Base-by-base conservation (phyloP, 345 rosid genomes). In the Gossypium mustelinum region DNA sequence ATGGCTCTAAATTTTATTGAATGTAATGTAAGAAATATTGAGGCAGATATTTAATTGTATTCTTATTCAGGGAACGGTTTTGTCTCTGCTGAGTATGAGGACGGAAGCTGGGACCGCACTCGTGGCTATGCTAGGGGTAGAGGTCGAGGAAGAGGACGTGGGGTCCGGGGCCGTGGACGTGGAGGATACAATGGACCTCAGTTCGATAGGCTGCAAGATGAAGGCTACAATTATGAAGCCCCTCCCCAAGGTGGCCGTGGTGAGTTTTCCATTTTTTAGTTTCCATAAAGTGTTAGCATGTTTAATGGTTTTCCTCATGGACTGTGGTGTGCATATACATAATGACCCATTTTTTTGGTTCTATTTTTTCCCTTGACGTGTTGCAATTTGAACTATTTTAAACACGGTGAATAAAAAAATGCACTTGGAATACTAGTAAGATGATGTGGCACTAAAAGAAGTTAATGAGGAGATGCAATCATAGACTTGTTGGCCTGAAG, bases 111-210 rank as follows among this genome's bases (percentile, higher is more conserved):
- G 82, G 97, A 91, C 69, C 89, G 77, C 68, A 86, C 86, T 73
- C 91, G 93, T 76, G 94, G 94, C 20, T 85, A 85, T 78, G 70
- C 83, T 70, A 84, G 97, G 76, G 98, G 94, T 56, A 88, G 99
- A 79, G 92, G 96, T 57, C 87, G 97, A 51, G 98, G 98, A 22
- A 90, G 98, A 84, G 97, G 93, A 45, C 88, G 92, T 72, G 81
- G 86, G 70, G 80, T 77, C 78, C 93, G 92, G 72, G 91, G 96
- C 81, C 89, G 92, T 63, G 94, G 97, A 25, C 86, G 96, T 60
- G 98, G 94, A 76, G 97, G 92, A 57, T 95, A 85, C 82, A 86
- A 87, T 81, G 97, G 91, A 34, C 94, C 90, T 69, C 89, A 82
- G 75, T 50, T 73, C 79, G 94, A 90, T 77, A 79, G 75, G 73